A percentile compares a stretch with the other conserved stretches of the same genome.
phyloP scores from a whole-genome alignment of 1,284 basidiomycete genomes.

The Microstroma glucosiphilum region DNA sequence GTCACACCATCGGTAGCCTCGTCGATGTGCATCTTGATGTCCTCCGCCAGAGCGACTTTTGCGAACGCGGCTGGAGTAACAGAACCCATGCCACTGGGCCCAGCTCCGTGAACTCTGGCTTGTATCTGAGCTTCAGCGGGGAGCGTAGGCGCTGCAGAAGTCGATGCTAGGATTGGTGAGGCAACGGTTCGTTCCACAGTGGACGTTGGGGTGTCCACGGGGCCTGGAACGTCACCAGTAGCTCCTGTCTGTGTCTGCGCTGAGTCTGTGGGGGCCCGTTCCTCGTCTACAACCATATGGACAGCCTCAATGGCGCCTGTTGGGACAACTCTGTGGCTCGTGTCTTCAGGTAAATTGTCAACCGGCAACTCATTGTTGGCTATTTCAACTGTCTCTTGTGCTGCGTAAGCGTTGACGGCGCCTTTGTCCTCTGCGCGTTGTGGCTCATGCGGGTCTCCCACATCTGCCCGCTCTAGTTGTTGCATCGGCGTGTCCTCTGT shows the following conservation, averaged over 20 bases:
- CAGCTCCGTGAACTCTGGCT: background rate
- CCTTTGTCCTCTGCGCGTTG: background rate
- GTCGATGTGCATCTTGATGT: too few species aligned
- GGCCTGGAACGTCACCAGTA: background rate
- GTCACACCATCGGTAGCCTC: too few species aligned
- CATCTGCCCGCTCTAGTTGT: background rate
- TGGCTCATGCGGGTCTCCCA: background rate
- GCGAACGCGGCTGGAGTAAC: too few species aligned
- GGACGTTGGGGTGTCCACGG: background rate
- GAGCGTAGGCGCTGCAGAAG: background rate
- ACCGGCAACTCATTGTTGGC: background rate
- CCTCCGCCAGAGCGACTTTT: too few species aligned
- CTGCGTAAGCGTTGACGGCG: background rate
- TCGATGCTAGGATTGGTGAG: background rate
- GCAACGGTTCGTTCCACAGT: background rate
- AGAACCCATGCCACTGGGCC: too few species aligned
- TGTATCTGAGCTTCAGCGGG: conserved; percentile 3
- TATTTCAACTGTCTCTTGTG: background rate
- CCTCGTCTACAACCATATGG: background rate
- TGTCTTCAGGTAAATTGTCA: background rate
- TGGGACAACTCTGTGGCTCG: background rate
- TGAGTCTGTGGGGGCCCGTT: background rate
- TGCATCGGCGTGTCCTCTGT: too few species aligned
- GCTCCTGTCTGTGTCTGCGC: background rate
- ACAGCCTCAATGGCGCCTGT: background rate